A percentile compares a stretch with the other conserved stretches of the same genome.
Evolutionary conservation across 2,329 filamentous ascomycete species (phyloP).

Genomic region (Venturia carpophila): DNA sequence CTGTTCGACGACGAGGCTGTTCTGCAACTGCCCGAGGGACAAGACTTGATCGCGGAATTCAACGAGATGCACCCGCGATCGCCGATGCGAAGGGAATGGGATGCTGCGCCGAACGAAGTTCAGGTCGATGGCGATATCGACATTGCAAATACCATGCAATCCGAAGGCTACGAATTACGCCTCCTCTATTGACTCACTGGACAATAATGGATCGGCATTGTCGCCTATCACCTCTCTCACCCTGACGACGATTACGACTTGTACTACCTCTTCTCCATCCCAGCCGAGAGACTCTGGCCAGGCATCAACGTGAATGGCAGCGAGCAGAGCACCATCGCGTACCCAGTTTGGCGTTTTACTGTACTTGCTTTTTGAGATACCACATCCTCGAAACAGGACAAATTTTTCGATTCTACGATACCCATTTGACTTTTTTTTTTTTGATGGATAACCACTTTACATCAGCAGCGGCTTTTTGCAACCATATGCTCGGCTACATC

Average conservation of each 20-base stretch:
- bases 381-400: slow-evolving; percentile 3
- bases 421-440: slow-evolving; percentile 14
- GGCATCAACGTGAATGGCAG: not conserved
- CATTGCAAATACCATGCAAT: slow-evolving; percentile 36
- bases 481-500: not conserved
- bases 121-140: slow-evolving; percentile 42
- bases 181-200: slow-evolving; percentile 35
- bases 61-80: slow-evolving; percentile 51
- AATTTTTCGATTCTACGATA: slow-evolving; percentile 17
- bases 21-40: slow-evolving; percentile 73
- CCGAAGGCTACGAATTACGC: slow-evolving; percentile 42
- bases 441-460: not conserved
- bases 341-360: slow-evolving; percentile 3
- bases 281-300: slow-evolving; percentile 4
- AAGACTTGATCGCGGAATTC: slow-evolving; percentile 73
- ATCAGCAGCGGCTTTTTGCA: slow-evolving; percentile 6
- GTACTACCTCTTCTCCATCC: slow-evolving; percentile 7
- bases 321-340: slow-evolving; percentile 6
- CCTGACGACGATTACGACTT: slow-evolving; percentile 14
- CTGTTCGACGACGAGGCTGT: slow-evolving; percentile 89
- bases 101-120: slow-evolving; percentile 40
- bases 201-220: not conserved
- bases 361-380: slow-evolving; percentile 3
- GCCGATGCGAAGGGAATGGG: slow-evolving; percentile 47
- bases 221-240: not conserved